phyloP scores from a whole-genome alignment of 1,284 basidiomycete species.

The Ganoderma resinaceum region DNA sequence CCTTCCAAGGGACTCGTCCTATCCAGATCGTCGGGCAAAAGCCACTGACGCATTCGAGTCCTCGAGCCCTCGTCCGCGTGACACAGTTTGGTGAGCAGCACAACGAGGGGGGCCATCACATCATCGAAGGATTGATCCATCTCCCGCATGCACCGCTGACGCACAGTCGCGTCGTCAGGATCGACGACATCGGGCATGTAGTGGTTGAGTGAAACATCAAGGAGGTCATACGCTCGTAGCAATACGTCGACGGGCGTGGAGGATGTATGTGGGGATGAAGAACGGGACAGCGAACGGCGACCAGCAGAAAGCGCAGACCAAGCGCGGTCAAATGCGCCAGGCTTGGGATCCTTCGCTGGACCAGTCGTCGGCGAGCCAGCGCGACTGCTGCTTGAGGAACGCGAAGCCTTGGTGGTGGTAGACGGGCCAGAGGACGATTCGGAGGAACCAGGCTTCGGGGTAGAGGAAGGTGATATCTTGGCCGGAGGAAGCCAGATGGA shows the following conservation, averaged over 20 bases:
- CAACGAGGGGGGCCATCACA: conserved; percentile 72
- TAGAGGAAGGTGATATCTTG: conserved; percentile 39
- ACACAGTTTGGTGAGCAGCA: conserved; percentile 77
- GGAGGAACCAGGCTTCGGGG: conserved; percentile 32
- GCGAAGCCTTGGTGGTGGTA: conserved; percentile 18
- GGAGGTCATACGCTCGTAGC: conserved; percentile 66
- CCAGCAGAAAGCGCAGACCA: conserved; percentile 63
- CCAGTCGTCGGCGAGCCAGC: conserved; percentile 46
- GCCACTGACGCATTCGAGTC: conserved; percentile 61
- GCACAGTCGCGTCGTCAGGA: conserved; percentile 67
- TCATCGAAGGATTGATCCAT: conserved; percentile 74
- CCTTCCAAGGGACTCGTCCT: conserved; percentile 77
- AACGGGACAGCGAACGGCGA: conserved; percentile 55
- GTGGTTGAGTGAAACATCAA: conserved; percentile 66
- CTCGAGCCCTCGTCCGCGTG: conserved; percentile 65
- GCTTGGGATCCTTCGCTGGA: conserved; percentile 46
- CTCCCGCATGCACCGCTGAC: conserved; percentile 56
- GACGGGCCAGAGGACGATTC: conserved; percentile 31
- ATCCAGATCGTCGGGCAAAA: conserved; percentile 82
- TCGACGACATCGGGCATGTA: conserved; percentile 72
- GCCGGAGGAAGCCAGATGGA: conserved; percentile 56
- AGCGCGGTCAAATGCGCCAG: conserved; percentile 68
- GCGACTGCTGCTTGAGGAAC: conserved; percentile 37
- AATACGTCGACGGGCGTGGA: conserved; percentile 55
- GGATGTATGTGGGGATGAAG: conserved; percentile 38